Conservation (phyloP, 2,329 filamentous ascomycete species). For the Fusarium zealandicum region DNA sequence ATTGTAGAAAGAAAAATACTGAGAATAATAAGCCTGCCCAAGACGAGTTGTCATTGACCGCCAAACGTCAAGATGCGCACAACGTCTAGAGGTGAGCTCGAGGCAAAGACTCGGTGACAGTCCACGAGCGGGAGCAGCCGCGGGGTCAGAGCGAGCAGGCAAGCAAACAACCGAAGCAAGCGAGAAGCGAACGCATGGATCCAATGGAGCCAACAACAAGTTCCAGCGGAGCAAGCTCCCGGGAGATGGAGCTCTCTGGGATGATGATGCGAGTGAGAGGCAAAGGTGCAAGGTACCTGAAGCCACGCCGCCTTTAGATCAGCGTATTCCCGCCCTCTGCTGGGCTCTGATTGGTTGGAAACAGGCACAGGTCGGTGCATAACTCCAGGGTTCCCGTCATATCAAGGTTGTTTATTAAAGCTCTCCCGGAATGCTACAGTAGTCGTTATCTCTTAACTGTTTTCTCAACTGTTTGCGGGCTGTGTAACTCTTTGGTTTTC, state of each 20-base stretch:
- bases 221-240: too few relatives aligned
- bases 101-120: slow-evolving; percentile 25
- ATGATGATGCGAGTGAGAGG: slow-evolving; percentile 8
- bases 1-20: slow-evolving; percentile 8
- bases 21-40: slow-evolving; percentile 5
- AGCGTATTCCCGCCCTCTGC: slow-evolving; percentile 4
- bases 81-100: slow-evolving; percentile 9
- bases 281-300: slow-evolving; percentile 6
- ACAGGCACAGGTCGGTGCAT: background rate
- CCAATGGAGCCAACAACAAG: too few relatives aligned
- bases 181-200: too few relatives aligned
- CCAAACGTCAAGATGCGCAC: background rate
- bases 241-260: background rate
- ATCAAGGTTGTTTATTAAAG: too few relatives aligned
- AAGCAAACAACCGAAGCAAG: slow-evolving; percentile 1
- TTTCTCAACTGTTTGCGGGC: too few relatives aligned
- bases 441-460: too few relatives aligned
- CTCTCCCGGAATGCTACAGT: too few relatives aligned
- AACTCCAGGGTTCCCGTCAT: slow-evolving; percentile 1
- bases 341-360: background rate
- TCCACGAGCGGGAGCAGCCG: slow-evolving; percentile 35
- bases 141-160: slow-evolving; percentile 11
- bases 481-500: too few relatives aligned
- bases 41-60: background rate
- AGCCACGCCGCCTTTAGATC: slow-evolving; percentile 11